phyloP scores from a whole-genome alignment of 2,329 filamentous ascomycete species.

The Pyrenophora tritici-repentis region DNA sequence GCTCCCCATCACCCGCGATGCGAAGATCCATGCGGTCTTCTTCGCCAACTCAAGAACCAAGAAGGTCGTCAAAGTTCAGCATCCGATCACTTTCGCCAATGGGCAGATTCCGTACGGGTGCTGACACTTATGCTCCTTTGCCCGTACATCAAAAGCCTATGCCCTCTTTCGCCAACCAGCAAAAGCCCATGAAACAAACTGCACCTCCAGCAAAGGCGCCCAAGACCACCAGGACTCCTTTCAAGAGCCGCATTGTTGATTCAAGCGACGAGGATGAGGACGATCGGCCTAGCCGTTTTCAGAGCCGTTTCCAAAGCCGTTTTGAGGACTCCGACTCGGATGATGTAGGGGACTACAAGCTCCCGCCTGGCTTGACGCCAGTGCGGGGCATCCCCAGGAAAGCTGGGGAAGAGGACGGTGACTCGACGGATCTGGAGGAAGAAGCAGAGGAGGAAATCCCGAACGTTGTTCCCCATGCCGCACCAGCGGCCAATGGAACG shows the following conservation, averaged over 20 bases:
- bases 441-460: slow-evolving; percentile 40
- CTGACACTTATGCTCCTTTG: slow-evolving; percentile 17
- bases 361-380: slow-evolving; percentile 52
- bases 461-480: slow-evolving; percentile 20
- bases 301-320: slow-evolving; percentile 52
- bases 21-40: slow-evolving; percentile 42
- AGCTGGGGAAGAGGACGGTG: slow-evolving; percentile 61
- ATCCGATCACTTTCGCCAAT: slow-evolving; percentile 72
- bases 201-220: slow-evolving; percentile 17
- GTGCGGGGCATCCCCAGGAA: slow-evolving; percentile 65
- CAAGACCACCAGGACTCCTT: slow-evolving; percentile 26
- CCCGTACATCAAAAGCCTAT: slow-evolving; percentile 23
- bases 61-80: slow-evolving; percentile 63
- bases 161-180: slow-evolving; percentile 25
- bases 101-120: slow-evolving; percentile 55
- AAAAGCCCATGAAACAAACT: slow-evolving; percentile 26
- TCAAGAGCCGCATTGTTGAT: slow-evolving; percentile 65
- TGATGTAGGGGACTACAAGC: slow-evolving; percentile 56
- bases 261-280: slow-evolving; percentile 66
- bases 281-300: slow-evolving; percentile 44
- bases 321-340: slow-evolving; percentile 58
- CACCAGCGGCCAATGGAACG: slow-evolving; percentile 17
- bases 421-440: slow-evolving; percentile 58
- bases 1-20: slow-evolving; percentile 32
- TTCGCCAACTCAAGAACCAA: slow-evolving; percentile 36